Evolutionary conservation across 176 grass and related monocot species (phyloP).

Genomic region (Pontederia paniculata): DNA sequence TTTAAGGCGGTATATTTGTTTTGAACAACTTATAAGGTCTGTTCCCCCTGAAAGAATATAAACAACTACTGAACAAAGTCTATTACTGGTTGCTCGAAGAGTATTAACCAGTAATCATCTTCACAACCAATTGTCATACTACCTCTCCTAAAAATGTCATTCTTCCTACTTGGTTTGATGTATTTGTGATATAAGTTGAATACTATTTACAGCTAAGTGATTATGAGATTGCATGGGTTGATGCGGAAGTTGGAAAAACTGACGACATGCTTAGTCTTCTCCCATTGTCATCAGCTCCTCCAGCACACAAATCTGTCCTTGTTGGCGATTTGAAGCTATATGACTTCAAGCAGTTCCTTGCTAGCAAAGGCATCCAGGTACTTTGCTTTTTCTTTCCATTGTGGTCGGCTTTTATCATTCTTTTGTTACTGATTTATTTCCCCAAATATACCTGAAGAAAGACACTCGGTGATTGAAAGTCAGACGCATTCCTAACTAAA

Average conservation of each 20-base stretch:
- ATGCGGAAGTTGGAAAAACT: conserved; percentile 60
- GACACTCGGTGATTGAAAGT: too few relatives aligned
- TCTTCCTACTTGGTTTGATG: not conserved
- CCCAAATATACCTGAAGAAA: not conserved
- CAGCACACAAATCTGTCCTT: conserved; percentile 73
- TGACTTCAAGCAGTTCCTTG: conserved; percentile 91
- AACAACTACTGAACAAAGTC: too few relatives aligned
- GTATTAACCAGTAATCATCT: too few relatives aligned
- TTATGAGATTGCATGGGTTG: conserved; percentile 80
- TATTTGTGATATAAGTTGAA: conserved; percentile 3
- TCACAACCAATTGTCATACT: too few relatives aligned
- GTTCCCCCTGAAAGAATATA: too few relatives aligned
- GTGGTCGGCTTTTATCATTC: not conserved
- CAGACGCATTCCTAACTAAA: too few relatives aligned
- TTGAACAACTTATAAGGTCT: too few relatives aligned
- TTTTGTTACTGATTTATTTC: not conserved
- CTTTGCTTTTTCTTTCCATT: not conserved
- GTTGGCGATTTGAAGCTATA: conserved; percentile 80
- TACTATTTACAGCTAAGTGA: conserved; percentile 51
- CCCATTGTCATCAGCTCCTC: conserved; percentile 39
- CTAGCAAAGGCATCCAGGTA: conserved; percentile 77
- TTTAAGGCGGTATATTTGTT: too few relatives aligned
- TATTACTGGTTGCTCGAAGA: too few relatives aligned
- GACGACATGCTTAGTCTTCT: conserved; percentile 62
- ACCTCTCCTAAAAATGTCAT: too few relatives aligned